Conservation (phyloP, 257 asterid genomes). For the Avicennia marina region DNA sequence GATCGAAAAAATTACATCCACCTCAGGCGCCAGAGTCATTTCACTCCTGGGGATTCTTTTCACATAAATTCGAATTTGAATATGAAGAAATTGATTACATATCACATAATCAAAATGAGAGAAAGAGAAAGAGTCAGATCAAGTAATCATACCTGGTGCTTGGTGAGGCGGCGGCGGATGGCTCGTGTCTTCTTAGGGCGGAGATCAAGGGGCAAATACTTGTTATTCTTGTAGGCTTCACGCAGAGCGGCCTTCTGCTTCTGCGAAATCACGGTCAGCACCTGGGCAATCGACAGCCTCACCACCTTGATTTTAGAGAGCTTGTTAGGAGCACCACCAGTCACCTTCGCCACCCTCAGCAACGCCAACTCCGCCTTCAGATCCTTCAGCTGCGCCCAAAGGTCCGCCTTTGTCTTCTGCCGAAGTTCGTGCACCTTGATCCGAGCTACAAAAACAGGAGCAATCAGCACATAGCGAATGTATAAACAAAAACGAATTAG, state of each 20-base stretch:
- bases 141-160: constrained; percentile 47
- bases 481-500: too few species aligned
- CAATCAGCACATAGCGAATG: too few species aligned
- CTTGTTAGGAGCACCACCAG: constrained; percentile 70
- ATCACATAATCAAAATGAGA: too few species aligned
- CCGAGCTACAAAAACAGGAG: constrained; percentile 30
- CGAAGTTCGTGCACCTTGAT: constrained; percentile 67
- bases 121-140: too few species aligned
- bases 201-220: constrained; percentile 63
- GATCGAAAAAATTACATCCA: too few species aligned
- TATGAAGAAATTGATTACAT: too few species aligned
- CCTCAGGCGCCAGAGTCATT: too few species aligned
- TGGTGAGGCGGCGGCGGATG: constrained; percentile 62
- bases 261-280: constrained; percentile 61
- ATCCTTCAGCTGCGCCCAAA: constrained; percentile 46
- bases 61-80: too few species aligned
- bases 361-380: constrained; percentile 51
- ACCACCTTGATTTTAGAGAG: constrained; percentile 60
- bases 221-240: constrained; percentile 57
- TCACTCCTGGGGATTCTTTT: too few species aligned
- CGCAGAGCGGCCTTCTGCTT: constrained; percentile 53
- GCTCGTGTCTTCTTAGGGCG: constrained; percentile 72
- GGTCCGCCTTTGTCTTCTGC: constrained; percentile 47
- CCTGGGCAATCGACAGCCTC: constrained; percentile 57
- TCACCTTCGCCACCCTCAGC: constrained; percentile 57